Conservation (phyloP, 164 flowering plant species). For the Tetracentron sinense region DNA sequence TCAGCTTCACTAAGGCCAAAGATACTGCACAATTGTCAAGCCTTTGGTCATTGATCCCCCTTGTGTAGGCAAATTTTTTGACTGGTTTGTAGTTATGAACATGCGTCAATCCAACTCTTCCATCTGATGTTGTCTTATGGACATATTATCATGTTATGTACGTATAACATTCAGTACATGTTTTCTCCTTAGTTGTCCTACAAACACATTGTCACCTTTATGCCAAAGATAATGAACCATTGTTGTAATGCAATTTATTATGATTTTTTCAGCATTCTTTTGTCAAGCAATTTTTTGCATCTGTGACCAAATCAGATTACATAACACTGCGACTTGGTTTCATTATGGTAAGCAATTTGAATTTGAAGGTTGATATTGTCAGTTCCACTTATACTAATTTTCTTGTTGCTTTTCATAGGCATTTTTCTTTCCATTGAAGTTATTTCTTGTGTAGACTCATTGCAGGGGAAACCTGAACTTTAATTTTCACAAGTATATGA, state of each 20-base stretch:
- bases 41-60: no score
- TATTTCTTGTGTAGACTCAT: constrained; percentile 45
- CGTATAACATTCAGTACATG: no score
- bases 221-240: no score
- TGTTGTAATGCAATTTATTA: not conserved
- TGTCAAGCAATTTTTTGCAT: constrained; percentile 74
- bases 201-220: no score
- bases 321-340: constrained; percentile 70
- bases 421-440: no score
- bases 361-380: not conserved
- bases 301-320: constrained; percentile 77
- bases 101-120: not conserved
- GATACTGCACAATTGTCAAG: no score
- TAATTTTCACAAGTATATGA: constrained; percentile 89
- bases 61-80: no score
- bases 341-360: constrained; percentile 47
- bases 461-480: constrained; percentile 59
- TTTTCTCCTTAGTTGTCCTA: no score
- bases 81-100: no score
- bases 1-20: no score
- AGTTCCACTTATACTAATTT: constrained; percentile 6
- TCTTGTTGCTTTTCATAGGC: not conserved
- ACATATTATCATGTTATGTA: not conserved
- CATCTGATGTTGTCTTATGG: not conserved
- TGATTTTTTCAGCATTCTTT: constrained; percentile 44